Evolutionary conservation across 441 rosid species (phyloP).

Genomic region (Gossypium trilobum): DNA sequence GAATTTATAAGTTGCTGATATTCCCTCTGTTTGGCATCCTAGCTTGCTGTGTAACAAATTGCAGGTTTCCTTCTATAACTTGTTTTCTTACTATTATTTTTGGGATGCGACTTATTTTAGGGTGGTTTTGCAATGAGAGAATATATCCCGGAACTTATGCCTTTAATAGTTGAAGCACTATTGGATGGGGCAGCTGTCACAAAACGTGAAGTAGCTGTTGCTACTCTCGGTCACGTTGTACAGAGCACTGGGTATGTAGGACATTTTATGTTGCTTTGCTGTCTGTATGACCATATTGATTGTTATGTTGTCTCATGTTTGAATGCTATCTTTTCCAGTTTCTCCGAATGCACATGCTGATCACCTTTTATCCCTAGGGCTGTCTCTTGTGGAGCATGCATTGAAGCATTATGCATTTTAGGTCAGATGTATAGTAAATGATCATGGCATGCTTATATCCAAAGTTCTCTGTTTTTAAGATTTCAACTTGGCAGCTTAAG

Average conservation of each 20-base stretch:
- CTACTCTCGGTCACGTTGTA: constrained; percentile 98
- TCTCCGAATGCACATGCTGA: neutral
- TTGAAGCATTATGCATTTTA: neutral
- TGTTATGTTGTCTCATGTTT: neutral
- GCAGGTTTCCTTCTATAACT: constrained; percentile 9
- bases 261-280: constrained; percentile 16
- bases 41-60: neutral
- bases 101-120: constrained; percentile 38
- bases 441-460: neutral
- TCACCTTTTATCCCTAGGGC: neutral
- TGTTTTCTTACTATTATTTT: constrained; percentile 10
- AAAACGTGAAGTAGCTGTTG: constrained; percentile 97
- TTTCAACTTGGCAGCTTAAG: neutral
- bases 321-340: neutral
- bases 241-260: constrained; percentile 85
- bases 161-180: constrained; percentile 92
- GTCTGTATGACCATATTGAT: neutral
- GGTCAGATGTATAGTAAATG: neutral
- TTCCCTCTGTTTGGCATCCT: neutral
- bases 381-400: neutral
- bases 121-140: constrained; percentile 96
- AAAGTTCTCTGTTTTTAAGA: neutral
- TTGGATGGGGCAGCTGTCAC: constrained; percentile 97
- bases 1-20: constrained; percentile 1
- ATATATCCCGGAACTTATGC: constrained; percentile 94